These are phyloP conservation scores for Penicillium bialowiezense DNA, from an alignment of 495 filamentous ascomycete genomes.

Conservation along the genomic window DNA sequence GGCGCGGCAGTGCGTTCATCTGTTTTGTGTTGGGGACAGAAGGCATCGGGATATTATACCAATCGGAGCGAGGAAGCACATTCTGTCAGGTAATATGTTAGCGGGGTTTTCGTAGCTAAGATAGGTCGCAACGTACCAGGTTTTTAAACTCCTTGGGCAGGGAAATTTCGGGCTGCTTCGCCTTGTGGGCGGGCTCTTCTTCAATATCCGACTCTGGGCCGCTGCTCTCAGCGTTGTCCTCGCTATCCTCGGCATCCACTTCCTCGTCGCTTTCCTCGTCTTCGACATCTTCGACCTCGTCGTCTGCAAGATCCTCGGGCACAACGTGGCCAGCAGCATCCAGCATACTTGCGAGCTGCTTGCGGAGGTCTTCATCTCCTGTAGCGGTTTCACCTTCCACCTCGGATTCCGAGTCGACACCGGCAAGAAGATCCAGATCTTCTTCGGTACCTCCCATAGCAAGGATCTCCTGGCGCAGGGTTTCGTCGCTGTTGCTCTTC, in stretches of 20 bases:
- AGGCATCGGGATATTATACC: slow-evolving; percentile 70
- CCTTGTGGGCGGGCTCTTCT: slow-evolving; percentile 21
- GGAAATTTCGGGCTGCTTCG: slow-evolving; percentile 14
- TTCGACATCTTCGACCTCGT: slow-evolving; percentile 46
- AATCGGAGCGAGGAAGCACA: slow-evolving; percentile 77
- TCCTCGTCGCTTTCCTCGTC: slow-evolving; percentile 29
- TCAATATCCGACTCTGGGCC: slow-evolving; percentile 15
- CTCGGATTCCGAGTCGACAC: slow-evolving; percentile 61
- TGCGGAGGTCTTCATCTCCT: slow-evolving; percentile 37
- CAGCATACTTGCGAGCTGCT: slow-evolving; percentile 42
- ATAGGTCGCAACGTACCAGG: slow-evolving; percentile 30
- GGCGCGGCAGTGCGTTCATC: slow-evolving; percentile 47
- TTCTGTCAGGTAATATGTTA: slow-evolving; percentile 46
- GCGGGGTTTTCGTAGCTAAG: slow-evolving; percentile 1
- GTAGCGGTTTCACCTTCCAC: slow-evolving; percentile 38
- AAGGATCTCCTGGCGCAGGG: slow-evolving; percentile 66
- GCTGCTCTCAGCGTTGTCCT: slow-evolving; percentile 42
- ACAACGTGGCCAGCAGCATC: slow-evolving; percentile 44
- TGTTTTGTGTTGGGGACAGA: slow-evolving; percentile 47
- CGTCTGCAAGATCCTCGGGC: slow-evolving; percentile 40
- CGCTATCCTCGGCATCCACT: slow-evolving; percentile 32
- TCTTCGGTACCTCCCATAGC: slow-evolving; percentile 76
- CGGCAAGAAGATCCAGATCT: slow-evolving; percentile 64
- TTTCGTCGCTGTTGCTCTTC: slow-evolving; percentile 28
- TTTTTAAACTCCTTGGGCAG: slow-evolving; percentile 35